Base-by-base conservation (phyloP, 2,329 filamentous ascomycete genomes). In the Fusarium torulosum region DNA sequence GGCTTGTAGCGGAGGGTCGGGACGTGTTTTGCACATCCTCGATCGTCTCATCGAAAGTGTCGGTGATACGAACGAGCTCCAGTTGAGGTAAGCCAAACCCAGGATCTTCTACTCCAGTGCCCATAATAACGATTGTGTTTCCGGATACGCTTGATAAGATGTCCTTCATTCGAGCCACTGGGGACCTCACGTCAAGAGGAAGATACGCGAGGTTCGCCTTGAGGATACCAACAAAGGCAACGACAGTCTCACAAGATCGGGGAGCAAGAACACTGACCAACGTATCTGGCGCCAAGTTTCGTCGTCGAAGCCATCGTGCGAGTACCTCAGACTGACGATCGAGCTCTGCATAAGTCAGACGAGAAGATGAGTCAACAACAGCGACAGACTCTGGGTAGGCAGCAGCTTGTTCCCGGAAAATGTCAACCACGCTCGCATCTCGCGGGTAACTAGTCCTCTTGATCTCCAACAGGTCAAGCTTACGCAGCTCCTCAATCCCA, bases 181-280 rank as follows among this genome's bases (percentile, higher is more conserved):
- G 73, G 0, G 57, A 43, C 1, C 56, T 69, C 6, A 63, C 49
- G 15, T 75, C 73, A 0, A 75, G 54, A 0, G 74, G 74, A 1
- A 75, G 50, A n/a, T 75, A 75, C 0, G 74, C 72, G 11, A 72
- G 5, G 19, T 67, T 72, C 0, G 74, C 67, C 15, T 75, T 75
- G 1, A 75, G 44, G 2, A 74, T 67, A 6, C 70, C 74, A 0
- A 74, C 17, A 17, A 75, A 68, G 0, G 72, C 68, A 1, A 67
- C 45, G 8, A 74, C 51, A 0, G 73, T 67, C 23, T 72, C 37
- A n/a, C 74, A 76, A 0, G 72, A 74, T 0, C 74, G 59, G 4
- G 59, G 59, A 1, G 68, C 52, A 0, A 70, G 19, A 1, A 74
- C 68, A 1, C 56, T 69, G 1, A 75, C 61, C 7, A 75, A 20